Conservation (phyloP, 116 monocot genomes). For the Papilionanthe hybrid region DNA sequence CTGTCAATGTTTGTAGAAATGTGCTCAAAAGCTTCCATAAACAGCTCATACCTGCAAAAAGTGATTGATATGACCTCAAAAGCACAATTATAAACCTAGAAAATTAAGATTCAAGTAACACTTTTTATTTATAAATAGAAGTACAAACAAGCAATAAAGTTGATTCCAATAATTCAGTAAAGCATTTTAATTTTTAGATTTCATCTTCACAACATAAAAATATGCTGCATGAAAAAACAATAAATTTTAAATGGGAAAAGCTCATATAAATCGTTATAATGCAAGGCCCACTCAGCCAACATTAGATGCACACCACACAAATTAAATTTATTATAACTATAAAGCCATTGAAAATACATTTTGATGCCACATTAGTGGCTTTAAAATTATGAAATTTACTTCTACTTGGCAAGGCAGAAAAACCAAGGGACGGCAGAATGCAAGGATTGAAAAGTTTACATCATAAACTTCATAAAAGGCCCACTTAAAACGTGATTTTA, state of each 20-base stretch:
- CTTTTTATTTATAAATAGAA: neutral
- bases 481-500: neutral
- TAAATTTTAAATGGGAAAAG: neutral
- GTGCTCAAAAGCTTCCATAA: slow-evolving; percentile 96
- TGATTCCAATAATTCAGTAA: neutral
- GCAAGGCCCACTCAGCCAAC: neutral
- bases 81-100: neutral
- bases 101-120: neutral
- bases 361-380: neutral
- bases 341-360: neutral
- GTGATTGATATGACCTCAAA: neutral
- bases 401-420: neutral
- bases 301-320: neutral
- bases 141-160: neutral
- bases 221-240: neutral
- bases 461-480: neutral
- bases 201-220: neutral
- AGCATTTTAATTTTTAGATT: neutral
- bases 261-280: neutral
- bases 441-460: slow-evolving; percentile 1
- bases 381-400: neutral
- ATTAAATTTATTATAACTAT: neutral
- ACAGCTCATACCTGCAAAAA: slow-evolving; percentile 61
- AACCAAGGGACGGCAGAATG: neutral
- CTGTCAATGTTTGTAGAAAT: slow-evolving; percentile 81